A percentile compares a stretch with the other conserved stretches of the same genome.
phyloP scores from a whole-genome alignment of 345 rosid species.

The Linum trigynum region DNA sequence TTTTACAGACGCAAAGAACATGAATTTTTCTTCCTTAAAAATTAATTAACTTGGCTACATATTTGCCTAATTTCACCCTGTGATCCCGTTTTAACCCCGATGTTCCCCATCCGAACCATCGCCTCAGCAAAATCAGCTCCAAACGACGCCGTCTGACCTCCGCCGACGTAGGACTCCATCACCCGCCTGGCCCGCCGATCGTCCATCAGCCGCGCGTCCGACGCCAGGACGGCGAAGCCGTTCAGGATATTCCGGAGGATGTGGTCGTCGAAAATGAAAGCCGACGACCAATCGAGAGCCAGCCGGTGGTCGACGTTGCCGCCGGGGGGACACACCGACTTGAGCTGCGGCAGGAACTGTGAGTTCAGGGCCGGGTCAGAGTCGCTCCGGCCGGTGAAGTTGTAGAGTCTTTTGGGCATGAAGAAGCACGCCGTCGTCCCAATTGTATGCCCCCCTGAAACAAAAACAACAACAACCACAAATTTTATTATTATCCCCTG shows the following conservation, averaged over 20 bases:
- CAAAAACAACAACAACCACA: neutral
- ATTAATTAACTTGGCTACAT: slow-evolving; percentile 20
- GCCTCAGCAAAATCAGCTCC: slow-evolving; percentile 53
- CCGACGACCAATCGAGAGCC: slow-evolving; percentile 48
- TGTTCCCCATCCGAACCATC: slow-evolving; percentile 55
- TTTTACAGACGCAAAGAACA: too few relatives aligned
- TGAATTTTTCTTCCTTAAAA: neutral
- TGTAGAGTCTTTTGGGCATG: slow-evolving; percentile 60
- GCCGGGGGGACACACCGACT: slow-evolving; percentile 38
- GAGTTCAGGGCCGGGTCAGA: slow-evolving; percentile 59
- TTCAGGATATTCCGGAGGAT: slow-evolving; percentile 46
- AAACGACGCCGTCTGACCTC: slow-evolving; percentile 29
- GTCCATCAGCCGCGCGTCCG: slow-evolving; percentile 63
- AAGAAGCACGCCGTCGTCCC: slow-evolving; percentile 89
- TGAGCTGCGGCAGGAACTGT: slow-evolving; percentile 30
- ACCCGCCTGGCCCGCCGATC: slow-evolving; percentile 34
- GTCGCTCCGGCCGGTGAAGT: slow-evolving; percentile 34
- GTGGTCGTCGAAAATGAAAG: slow-evolving; percentile 39
- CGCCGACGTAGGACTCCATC: slow-evolving; percentile 46
- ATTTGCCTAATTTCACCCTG: slow-evolving; percentile 59
- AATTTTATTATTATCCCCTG: neutral
- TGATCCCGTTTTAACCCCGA: slow-evolving; percentile 50
- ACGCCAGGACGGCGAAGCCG: slow-evolving; percentile 66
- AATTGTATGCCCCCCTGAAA: slow-evolving; percentile 69
- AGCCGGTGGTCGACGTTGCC: slow-evolving; percentile 53